Base-by-base conservation (phyloP, 352 stramenopile species). In the Pythium insidiosum region DNA sequence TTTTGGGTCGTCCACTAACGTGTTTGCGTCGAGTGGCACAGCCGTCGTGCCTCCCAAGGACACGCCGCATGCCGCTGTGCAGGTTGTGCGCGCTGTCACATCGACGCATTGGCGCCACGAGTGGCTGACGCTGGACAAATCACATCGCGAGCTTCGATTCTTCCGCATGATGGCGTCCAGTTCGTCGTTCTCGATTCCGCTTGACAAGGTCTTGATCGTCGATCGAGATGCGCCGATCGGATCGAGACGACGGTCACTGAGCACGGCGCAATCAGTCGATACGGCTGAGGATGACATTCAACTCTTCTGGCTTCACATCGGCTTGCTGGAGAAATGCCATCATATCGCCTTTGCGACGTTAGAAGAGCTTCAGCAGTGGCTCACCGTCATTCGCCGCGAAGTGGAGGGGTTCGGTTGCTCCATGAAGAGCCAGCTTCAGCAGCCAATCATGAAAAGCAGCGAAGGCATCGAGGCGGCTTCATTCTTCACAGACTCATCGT, bases 241-340 rank as follows among this genome's bases (percentile, higher is more conserved):
- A 15, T 33, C 4, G 37, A n/a, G n/a, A n/a, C n/a, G n/a, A n/a
- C n/a, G n/a, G n/a, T n/a, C n/a, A 34, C 6, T 23, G 16, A 6
- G 34, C 23, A 47, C 5, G 1, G 23, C 4, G 16, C 20, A 18
- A 15, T 11, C 10, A n/a, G n/a, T n/a, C n/a, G n/a, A n/a, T n/a
- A n/a, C n/a, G n/a, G n/a, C n/a, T n/a, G 22, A 38, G 2, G 40
- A 47, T 23, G 11, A 21, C 0, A 20, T 40, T 13, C 38, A 48
- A 18, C 35, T 84, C n/a, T 68, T 61, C 29, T 84, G 71, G 72
- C 31, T 85, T 28, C 56, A 68, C 9, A 40, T 82, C 6, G 66
- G 53, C 16, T 51, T 52, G 7, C 46, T 82, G 16, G 56, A 53
- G 30, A 69, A 62, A 18, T 75, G 66, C 19, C 63, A 80, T 23